Evolutionary conservation across 257 asterid species (phyloP).

Genomic region (Mentha longifolia): DNA sequence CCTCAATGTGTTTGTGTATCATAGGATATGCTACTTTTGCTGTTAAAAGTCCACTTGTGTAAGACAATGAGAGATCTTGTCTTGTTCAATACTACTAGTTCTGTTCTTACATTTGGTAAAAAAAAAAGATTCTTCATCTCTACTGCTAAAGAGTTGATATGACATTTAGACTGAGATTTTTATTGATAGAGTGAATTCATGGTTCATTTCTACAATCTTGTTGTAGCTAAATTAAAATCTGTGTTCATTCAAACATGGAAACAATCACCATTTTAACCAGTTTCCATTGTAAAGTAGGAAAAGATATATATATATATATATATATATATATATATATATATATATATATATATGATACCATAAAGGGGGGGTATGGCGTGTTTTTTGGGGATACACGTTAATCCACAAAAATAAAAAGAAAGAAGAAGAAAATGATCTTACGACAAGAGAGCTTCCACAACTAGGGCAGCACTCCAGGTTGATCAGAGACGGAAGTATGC

Average conservation of each 20-base stretch:
- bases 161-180: not conserved
- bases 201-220: not conserved
- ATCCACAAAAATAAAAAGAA: no score
- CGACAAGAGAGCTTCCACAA: no score
- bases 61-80: not conserved
- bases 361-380: no score
- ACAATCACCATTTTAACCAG: constrained; percentile 2
- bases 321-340: no score
- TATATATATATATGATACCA: no score
- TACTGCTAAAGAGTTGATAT: not conserved
- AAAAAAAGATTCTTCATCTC: not conserved
- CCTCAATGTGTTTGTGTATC: constrained; percentile 30
- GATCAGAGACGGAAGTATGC: no score
- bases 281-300: not conserved
- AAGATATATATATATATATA: not conserved
- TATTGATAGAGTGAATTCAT: not conserved
- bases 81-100: constrained; percentile 15
- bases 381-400: no score
- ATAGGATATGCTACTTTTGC: constrained; percentile 22
- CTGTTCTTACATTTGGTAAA: not conserved
- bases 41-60: constrained; percentile 19
- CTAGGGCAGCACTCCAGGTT: no score
- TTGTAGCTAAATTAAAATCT: not conserved
- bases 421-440: no score
- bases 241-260: not conserved